Percentiles rank a stretch among this genome's conserved stretches.
phyloP scores from a whole-genome alignment of 2,329 filamentous ascomycete species.

The Talaromyces sp. region DNA sequence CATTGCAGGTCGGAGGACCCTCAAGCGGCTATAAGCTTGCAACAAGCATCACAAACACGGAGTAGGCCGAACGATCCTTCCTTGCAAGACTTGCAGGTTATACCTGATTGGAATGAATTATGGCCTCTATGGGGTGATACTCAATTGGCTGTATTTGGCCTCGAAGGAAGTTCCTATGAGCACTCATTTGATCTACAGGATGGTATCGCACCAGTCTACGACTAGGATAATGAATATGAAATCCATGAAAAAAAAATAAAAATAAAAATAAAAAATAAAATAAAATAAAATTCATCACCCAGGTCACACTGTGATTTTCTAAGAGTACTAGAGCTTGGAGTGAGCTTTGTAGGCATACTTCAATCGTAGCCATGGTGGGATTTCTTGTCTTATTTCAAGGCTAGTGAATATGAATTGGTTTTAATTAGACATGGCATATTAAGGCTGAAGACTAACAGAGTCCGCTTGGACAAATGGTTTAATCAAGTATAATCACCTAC shows the following conservation, averaged over 20 bases:
- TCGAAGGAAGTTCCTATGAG: slow-evolving; percentile 5
- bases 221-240: neutral
- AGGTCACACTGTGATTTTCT: too few species aligned
- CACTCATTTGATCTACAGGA: neutral
- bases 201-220: neutral
- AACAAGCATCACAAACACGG: neutral
- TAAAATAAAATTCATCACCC: too few species aligned
- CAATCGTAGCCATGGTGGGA: neutral
- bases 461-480: neutral
- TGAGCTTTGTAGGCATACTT: neutral
- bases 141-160: neutral
- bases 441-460: neutral
- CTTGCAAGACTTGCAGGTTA: neutral
- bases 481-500: neutral
- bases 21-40: neutral
- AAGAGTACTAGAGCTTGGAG: too few species aligned
- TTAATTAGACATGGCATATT: neutral
- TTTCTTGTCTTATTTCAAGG: neutral
- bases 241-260: too few species aligned
- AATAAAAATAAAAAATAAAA: too few species aligned
- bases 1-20: neutral
- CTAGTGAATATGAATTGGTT: neutral
- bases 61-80: neutral
- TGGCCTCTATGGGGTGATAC: slow-evolving; percentile 8
- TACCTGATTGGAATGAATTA: slow-evolving; percentile 5